Base-by-base conservation (phyloP, 805 yeast genomes). In the Lachancea quebecensis region DNA sequence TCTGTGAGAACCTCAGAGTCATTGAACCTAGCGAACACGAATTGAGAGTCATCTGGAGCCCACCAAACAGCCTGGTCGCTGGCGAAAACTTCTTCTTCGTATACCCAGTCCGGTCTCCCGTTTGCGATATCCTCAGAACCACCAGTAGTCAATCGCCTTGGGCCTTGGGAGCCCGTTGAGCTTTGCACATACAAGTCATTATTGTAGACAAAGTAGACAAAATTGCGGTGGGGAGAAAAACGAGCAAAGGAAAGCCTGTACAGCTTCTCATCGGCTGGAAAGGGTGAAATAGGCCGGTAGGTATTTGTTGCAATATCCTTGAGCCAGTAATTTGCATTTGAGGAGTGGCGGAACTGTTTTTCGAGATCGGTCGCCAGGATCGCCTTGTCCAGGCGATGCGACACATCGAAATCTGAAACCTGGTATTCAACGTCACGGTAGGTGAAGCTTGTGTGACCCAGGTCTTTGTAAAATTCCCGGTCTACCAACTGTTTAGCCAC, bases 31-130 rank as follows among this genome's bases (percentile, higher is more conserved):
- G 82, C 71, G 54, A 69, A 85, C 0, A 81, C 67, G 39, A 84
- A 50, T 44, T 67, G 67, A 1, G 76, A 59, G 51, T 81, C 85
- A 50, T 79, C 78, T 1, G 83, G 81, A 12, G 81, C 67, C 89
- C 91, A 85, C 85, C 88, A 84, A 10, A 84, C 65, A 0, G 84
- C 78, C 31, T 60, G 64, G 50, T 82, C 90, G 12, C 66, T 54
- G 0, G 72, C 73, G 10, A 80, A 63, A 1, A 85, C 85, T 55
- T 85, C 95, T 57, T 85, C 95, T 59, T 85, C 95, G 60, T 85
- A 85, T 1, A 85, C 81, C 93, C 95, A 85, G 56, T 85, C 93
- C 0, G 90, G 80, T 50, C 72, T 81, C 5, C 87, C 95, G 53
- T 85, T 81, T 49, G 74, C 71, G 3, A 83, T 66, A 14, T 71